Base-by-base conservation (phyloP, 306 rosid species). In the Sindora glabra region DNA sequence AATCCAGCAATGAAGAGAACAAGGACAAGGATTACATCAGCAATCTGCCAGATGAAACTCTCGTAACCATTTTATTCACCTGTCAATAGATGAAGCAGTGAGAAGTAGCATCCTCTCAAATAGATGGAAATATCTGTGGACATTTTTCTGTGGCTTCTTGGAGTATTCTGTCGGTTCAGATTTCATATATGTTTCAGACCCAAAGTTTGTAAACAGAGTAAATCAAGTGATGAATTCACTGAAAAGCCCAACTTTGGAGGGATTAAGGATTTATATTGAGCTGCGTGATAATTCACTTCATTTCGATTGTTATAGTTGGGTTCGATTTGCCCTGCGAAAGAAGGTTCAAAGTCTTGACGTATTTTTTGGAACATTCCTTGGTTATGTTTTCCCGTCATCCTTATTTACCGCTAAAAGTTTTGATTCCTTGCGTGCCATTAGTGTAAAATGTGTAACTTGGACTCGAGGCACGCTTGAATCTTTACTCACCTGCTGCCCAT, bases 61-160 rank as follows among this genome's bases (percentile, higher is more conserved):
- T 56, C n/a, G 39, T 10, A 1, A 33, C 32, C 7, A 24, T 67
- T 15, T 4, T 55, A 7, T 55, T 22, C 25, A 39, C 0, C 11
- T 67, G 48, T 33, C 36, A 30, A 3, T 47, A 34, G 45, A 56
- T 33, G 72, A 67, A 33, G 72, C 64, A 5, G 39, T 8, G 10
- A 67, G 64, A 24, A 67, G 64, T 4, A 45, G 56, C 12, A 23
- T 67, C 8, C 22, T 67, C 1, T 33, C 72, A 22, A 67, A 15
- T 0, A 56, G n/a, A 12, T 67, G 72, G 72, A 67, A 23, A 37
- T 2, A 33, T 14, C 57, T 23, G n/a, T 67, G 72, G 50, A 37
- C 26, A 6, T 1, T 15, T 16, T 67, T 56, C 65, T 25, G 1
- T 46, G 72, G 65, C 7, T 1, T 46, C 7, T 0, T 67, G 11